These are phyloP conservation scores for Amanita phalloides DNA, from an alignment of 768 basidiomycete genomes.

Conservation along the genomic window DNA sequence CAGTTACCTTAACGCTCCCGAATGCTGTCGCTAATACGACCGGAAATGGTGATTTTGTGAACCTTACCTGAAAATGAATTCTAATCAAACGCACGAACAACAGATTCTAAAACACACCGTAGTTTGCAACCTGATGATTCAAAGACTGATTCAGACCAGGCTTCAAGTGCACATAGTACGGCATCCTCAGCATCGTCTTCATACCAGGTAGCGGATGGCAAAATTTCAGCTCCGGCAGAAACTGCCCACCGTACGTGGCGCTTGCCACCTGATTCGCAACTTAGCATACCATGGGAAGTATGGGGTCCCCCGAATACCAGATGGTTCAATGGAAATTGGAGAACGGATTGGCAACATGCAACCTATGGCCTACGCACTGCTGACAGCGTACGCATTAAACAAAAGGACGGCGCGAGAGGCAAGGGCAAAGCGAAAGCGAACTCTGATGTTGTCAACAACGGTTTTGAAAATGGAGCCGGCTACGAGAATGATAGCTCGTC, in stretches of 20 bases:
- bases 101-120: background rate
- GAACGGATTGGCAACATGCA: constrained; percentile 47
- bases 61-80: background rate
- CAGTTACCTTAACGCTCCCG: background rate
- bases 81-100: background rate
- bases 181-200: background rate
- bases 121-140: background rate
- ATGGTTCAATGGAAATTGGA: constrained; percentile 40
- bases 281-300: constrained; percentile 29
- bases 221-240: background rate
- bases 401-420: background rate
- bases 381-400: constrained; percentile 25
- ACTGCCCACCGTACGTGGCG: background rate
- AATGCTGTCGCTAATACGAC: background rate
- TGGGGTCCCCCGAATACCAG: constrained; percentile 44
- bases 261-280: background rate
- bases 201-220: background rate
- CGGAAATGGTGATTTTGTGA: background rate
- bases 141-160: background rate
- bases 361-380: constrained; percentile 40
- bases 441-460: background rate
- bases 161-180: background rate
- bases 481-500: constrained; percentile 5
- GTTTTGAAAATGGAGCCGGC: constrained; percentile 2
- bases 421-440: background rate